These are phyloP conservation scores for Phytophthora ohioensis DNA, from an alignment of 352 stramenopile species.

Conservation along the genomic window DNA sequence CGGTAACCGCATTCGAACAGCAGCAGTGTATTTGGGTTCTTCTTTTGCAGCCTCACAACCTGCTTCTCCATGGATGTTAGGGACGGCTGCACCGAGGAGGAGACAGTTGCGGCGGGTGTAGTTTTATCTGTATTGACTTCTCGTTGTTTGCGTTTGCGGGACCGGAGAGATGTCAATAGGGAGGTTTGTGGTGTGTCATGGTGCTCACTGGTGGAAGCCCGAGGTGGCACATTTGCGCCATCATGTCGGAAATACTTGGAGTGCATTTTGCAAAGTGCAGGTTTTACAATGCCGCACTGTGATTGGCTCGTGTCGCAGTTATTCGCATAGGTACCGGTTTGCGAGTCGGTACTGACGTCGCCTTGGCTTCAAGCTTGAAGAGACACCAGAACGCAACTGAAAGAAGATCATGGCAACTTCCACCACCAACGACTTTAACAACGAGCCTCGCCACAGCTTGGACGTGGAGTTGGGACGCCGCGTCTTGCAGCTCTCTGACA, in stretches of 20 bases:
- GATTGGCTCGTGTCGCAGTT: constrained; percentile 6
- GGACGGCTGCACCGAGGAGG: not conserved
- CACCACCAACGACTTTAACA: not conserved
- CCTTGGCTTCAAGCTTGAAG: too few relatives aligned
- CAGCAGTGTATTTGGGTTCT: constrained; percentile 60
- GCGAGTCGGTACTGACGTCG: not conserved
- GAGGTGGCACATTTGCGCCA: not conserved
- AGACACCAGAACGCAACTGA: not conserved
- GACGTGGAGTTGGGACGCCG: constrained; percentile 29
- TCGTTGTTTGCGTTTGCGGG: constrained; percentile 31
- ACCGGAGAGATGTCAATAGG: constrained; percentile 11
- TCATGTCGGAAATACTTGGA: constrained; percentile 8
- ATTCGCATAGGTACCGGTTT: not conserved
- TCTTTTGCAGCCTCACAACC: constrained; percentile 57
- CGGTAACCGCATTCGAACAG: constrained; percentile 87
- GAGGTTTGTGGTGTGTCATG: not conserved
- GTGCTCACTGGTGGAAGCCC: not conserved
- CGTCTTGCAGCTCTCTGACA: constrained; percentile 63
- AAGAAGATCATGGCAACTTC: not conserved
- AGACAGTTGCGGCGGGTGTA: not conserved
- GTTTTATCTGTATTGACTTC: constrained; percentile 6
- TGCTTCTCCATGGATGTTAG: constrained; percentile 85
- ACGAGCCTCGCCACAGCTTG: constrained; percentile 21
- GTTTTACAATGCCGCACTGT: not conserved
- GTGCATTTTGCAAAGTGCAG: not conserved